Base-by-base conservation (phyloP, 2,329 filamentous ascomycete species). In the Aureobasidium subglaciale region DNA sequence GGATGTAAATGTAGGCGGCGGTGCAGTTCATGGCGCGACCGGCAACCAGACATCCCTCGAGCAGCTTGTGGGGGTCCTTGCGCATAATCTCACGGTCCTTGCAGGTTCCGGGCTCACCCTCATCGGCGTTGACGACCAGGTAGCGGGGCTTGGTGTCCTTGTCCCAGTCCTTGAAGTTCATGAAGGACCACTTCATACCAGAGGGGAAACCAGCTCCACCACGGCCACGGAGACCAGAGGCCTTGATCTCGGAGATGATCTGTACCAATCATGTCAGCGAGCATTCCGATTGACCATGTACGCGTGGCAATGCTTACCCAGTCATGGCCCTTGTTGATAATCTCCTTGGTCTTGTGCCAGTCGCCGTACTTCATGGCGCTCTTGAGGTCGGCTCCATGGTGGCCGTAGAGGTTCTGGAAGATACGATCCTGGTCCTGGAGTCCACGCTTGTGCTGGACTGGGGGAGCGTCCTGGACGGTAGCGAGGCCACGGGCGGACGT, bases 51-150 rank as follows among this genome's bases (percentile, higher is more conserved):
- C 93, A 99, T 70, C 93, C 93, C 77, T 99, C 93, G 69, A 99
- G 80, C 62, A 99, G 87, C 82, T 99, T 99, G 80, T 99, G 93
- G 60, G 93, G 93, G 72, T 99, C 93, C 78, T 99, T 99, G 75
- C 93, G 90, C 93, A 99, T 99, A 65, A 99, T 99, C 75, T 99
- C 93, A 70, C 93, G 87, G 74, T 99, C 93, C 79, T 99, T 99
- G 85, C 93, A 99, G 54, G 93, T 99, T 73, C 93, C 93, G 27
- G 93, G 93, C 76, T 99, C 93, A 68, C 93, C 93, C 78, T 99
- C 93, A 72, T 99, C 93, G 63, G 93, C 93, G 69, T 99, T 99
- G 77, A 99, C 90, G 59, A 99, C 92, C 55, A 99, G 80, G 70
- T 99, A 99, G 68, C 93, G 86, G 62, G 93, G 93, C 76, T 95